These are phyloP conservation scores for Oryza meridionalis DNA, from an alignment of 176 grass and related monocot genomes.

Conservation along the genomic window DNA sequence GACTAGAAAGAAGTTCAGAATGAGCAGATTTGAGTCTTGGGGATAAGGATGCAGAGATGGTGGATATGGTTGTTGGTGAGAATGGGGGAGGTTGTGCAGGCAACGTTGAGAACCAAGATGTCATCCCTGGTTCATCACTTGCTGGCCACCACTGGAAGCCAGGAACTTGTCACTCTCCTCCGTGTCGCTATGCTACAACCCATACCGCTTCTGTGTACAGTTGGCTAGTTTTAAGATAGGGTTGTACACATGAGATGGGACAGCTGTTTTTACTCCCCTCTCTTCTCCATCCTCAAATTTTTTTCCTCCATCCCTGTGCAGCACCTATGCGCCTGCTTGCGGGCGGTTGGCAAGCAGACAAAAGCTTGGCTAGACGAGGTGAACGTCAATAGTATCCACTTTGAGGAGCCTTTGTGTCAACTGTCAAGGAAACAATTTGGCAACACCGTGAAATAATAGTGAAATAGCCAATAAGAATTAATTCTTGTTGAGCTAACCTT, in stretches of 20 bases:
- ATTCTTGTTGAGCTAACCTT: background rate
- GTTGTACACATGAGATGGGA: background rate
- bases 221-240: background rate
- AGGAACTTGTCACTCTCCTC: background rate
- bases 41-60: background rate
- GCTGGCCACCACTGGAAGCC: background rate
- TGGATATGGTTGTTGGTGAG: background rate
- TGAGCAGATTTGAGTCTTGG: background rate
- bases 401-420: too few relatives aligned
- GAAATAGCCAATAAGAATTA: background rate
- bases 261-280: background rate
- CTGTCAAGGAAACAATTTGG: too few relatives aligned
- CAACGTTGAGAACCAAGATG: background rate
- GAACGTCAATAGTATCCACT: too few relatives aligned
- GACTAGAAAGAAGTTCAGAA: too few relatives aligned
- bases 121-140: background rate
- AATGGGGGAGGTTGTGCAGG: background rate
- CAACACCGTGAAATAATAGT: too few relatives aligned
- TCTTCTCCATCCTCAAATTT: background rate
- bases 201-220: background rate
- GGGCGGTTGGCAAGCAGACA: too few relatives aligned
- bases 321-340: too few relatives aligned
- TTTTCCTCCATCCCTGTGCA: background rate
- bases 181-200: background rate
- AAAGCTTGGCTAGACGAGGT: too few relatives aligned